A percentile compares a stretch with the other conserved stretches of the same genome.
These are phyloP conservation scores for Solanum microdontum DNA, from an alignment of 257 asterid species.

Conservation along the genomic window DNA sequence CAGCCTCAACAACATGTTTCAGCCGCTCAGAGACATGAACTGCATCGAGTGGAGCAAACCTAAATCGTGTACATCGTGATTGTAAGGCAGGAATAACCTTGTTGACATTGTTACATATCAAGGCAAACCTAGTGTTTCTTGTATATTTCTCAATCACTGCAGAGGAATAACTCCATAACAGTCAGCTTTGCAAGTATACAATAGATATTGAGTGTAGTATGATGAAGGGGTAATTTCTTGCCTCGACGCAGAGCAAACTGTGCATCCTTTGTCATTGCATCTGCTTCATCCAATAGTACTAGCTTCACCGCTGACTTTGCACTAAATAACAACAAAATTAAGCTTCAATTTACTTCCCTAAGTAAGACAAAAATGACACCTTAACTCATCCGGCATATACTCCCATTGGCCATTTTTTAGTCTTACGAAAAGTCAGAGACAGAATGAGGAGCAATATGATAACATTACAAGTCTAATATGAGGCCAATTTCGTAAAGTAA, in stretches of 20 bases:
- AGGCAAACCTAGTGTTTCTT: conserved; percentile 80
- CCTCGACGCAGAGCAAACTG: conserved; percentile 99
- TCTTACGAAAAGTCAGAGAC: neutral
- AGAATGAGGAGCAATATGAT: neutral
- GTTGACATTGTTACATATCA: conserved; percentile 92
- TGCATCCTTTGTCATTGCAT: conserved; percentile 99
- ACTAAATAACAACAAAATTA: conserved; percentile 31
- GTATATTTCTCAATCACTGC: conserved; percentile 97
- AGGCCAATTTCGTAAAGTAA: neutral
- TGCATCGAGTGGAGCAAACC: conserved; percentile 93
- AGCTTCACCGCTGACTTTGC: conserved; percentile 66
- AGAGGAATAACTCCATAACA: neutral
- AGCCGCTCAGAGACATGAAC: conserved; percentile 75
- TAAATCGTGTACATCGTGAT: conserved; percentile 95
- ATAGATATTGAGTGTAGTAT: neutral
- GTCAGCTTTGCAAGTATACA: neutral
- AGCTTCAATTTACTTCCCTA: neutral
- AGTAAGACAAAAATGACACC: neutral
- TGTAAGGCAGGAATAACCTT: conserved; percentile 93
- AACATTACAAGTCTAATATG: neutral
- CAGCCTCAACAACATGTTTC: conserved; percentile 67
- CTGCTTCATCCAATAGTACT: conserved; percentile 91
- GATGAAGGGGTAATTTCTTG: conserved; percentile 15
- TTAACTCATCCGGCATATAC: neutral
- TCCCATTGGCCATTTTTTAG: neutral